Evolutionary conservation across 1,139 yeast species (phyloP).

Genomic region (Blastobotrys indianensis): DNA sequence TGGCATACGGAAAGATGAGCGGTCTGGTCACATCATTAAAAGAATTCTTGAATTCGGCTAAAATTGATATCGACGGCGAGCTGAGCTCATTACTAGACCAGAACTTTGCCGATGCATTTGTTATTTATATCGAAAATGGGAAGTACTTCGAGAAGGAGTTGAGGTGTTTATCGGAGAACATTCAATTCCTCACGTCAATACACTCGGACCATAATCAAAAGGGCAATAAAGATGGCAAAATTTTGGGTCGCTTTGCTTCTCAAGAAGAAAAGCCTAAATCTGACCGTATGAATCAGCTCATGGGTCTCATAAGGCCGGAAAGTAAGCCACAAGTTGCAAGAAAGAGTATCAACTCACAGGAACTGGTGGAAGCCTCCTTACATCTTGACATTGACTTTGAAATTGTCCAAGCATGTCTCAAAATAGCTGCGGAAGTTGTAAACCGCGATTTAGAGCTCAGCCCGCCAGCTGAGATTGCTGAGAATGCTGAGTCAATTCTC

Average conservation of each 20-base stretch:
- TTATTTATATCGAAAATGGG: slow-evolving; percentile 62
- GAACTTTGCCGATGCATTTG: slow-evolving; percentile 63
- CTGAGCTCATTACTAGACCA: slow-evolving; percentile 62
- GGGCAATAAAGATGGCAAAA: slow-evolving; percentile 11
- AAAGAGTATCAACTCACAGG: too few species aligned
- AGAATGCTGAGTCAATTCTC: slow-evolving; percentile 59
- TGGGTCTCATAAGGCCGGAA: slow-evolving; percentile 25
- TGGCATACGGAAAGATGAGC: slow-evolving; percentile 55
- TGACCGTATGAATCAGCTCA: slow-evolving; percentile 30
- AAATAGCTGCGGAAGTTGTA: slow-evolving; percentile 71
- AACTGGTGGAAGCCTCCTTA: background rate
- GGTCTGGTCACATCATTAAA: slow-evolving; percentile 62
- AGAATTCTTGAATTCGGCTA: slow-evolving; percentile 40
- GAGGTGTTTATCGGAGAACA: slow-evolving; percentile 59
- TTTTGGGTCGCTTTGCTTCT: slow-evolving; percentile 26
- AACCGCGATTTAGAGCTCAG: slow-evolving; percentile 73
- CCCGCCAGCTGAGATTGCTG: slow-evolving; percentile 54
- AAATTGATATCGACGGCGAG: slow-evolving; percentile 41
- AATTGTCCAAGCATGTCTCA: slow-evolving; percentile 56
- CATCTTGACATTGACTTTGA: slow-evolving; percentile 20
- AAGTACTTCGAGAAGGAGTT: slow-evolving; percentile 70
- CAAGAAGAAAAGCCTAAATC: slow-evolving; percentile 17
- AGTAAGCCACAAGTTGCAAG: background rate
- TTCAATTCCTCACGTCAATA: slow-evolving; percentile 35
- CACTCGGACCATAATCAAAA: slow-evolving; percentile 25